These are phyloP conservation scores for Tricholoma sp. DNA, from an alignment of 768 basidiomycete species.

Conservation along the genomic window DNA sequence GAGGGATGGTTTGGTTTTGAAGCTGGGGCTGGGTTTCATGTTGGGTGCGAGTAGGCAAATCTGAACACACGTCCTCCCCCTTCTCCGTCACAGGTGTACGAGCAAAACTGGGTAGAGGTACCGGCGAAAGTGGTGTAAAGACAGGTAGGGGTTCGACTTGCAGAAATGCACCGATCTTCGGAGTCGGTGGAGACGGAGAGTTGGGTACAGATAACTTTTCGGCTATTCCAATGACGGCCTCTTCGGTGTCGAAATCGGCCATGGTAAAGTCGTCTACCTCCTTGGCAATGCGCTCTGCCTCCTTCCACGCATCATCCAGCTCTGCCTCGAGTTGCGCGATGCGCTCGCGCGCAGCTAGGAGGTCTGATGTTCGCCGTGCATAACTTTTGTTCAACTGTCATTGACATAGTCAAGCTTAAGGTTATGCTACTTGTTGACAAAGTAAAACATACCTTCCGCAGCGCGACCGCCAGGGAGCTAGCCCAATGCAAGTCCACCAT, in stretches of 20 bases:
- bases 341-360: constrained; percentile 40
- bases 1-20: neutral
- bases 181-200: constrained; percentile 16
- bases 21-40: neutral
- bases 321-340: constrained; percentile 60
- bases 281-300: constrained; percentile 65
- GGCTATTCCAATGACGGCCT: constrained; percentile 41
- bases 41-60: neutral
- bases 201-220: constrained; percentile 38
- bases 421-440: neutral
- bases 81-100: neutral
- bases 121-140: constrained; percentile 13
- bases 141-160: constrained; percentile 12
- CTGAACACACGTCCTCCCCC: neutral
- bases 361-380: constrained; percentile 56
- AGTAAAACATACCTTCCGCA: constrained; percentile 50
- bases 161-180: constrained; percentile 6
- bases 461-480: constrained; percentile 71
- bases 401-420: neutral
- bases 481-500: constrained; percentile 64
- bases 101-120: constrained; percentile 9
- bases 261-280: constrained; percentile 65
- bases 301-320: constrained; percentile 76
- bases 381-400: constrained; percentile 63
- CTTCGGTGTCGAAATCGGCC: constrained; percentile 17